Evolutionary conservation across 2,329 filamentous ascomycete genomes (phyloP).

Genomic region (Scedosporium apiospermum): DNA sequence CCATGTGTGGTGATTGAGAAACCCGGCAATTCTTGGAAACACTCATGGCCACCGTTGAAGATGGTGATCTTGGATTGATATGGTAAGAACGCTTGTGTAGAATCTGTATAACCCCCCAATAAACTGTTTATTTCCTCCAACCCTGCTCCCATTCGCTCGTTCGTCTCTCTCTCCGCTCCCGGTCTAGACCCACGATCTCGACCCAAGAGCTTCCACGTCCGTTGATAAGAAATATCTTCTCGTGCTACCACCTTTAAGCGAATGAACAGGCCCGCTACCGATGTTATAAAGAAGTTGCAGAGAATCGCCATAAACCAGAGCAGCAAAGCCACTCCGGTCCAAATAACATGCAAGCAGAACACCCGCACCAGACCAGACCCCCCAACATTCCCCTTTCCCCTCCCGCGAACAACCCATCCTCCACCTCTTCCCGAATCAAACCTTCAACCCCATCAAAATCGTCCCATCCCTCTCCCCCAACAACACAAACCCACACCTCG

Average conservation of each 20-base stretch:
- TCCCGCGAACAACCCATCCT: not conserved
- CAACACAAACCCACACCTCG: constrained; percentile 34
- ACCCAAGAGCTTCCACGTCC: not conserved
- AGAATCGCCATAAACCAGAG: not conserved
- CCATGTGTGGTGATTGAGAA: too few relatives aligned
- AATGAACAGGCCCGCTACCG: not conserved
- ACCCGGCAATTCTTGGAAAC: too few relatives aligned
- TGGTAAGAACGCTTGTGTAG: too few relatives aligned
- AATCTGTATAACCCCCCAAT: too few relatives aligned
- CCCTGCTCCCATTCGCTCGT: not conserved
- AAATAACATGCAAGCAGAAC: too few relatives aligned
- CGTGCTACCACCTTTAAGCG: not conserved
- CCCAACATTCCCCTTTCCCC: not conserved
- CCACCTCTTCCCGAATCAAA: constrained; percentile 12
- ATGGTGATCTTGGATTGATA: too few relatives aligned
- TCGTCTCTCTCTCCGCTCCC: not conserved
- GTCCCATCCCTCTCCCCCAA: constrained; percentile 24
- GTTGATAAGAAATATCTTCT: not conserved
- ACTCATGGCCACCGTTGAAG: too few relatives aligned
- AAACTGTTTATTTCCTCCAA: too few relatives aligned
- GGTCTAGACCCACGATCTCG: not conserved
- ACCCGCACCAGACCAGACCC: not conserved
- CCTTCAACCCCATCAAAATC: constrained; percentile 32
- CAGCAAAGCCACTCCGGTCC: not conserved
- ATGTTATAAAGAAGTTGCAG: too few relatives aligned